A percentile compares a stretch with the other conserved stretches of the same genome.
Evolutionary conservation across 345 rosid genomes (phyloP).

Genomic region (Acer campestre): DNA sequence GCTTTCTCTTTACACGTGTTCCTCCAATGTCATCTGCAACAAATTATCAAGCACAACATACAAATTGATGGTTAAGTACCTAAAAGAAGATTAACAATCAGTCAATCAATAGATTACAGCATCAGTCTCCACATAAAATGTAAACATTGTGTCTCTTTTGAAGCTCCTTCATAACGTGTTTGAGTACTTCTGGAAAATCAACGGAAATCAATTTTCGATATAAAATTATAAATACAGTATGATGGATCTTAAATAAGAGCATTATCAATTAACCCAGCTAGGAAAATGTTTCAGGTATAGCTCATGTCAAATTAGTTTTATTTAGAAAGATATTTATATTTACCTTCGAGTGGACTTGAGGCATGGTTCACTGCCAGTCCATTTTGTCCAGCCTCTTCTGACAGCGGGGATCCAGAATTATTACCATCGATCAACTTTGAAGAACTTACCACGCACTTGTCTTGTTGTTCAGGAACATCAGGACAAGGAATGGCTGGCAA

Average conservation of each 20-base stretch:
- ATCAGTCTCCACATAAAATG: background rate
- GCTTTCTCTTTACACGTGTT: conserved; percentile 64
- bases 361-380: conserved; percentile 59
- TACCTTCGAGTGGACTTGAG: conserved; percentile 86
- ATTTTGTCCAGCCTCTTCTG: conserved; percentile 76
- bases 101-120: background rate
- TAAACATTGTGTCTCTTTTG: background rate
- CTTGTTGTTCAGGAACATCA: conserved; percentile 70
- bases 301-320: background rate
- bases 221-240: background rate
- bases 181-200: background rate
- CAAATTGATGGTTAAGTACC: background rate
- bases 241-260: background rate
- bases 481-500: conserved; percentile 93
- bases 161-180: background rate
- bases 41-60: conserved; percentile 27
- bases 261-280: background rate
- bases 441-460: conserved; percentile 57
- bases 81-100: conserved; percentile 9
- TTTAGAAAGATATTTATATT: conserved; percentile 35
- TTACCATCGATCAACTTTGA: conserved; percentile 68
- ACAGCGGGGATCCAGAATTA: conserved; percentile 78
- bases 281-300: conserved; percentile 10
- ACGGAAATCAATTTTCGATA: background rate
- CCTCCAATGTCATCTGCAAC: conserved; percentile 80